Percentiles rank a stretch among this genome's conserved stretches.
Conservation (phyloP, 305 asterid genomes). For the Ilex paraguariensis region DNA sequence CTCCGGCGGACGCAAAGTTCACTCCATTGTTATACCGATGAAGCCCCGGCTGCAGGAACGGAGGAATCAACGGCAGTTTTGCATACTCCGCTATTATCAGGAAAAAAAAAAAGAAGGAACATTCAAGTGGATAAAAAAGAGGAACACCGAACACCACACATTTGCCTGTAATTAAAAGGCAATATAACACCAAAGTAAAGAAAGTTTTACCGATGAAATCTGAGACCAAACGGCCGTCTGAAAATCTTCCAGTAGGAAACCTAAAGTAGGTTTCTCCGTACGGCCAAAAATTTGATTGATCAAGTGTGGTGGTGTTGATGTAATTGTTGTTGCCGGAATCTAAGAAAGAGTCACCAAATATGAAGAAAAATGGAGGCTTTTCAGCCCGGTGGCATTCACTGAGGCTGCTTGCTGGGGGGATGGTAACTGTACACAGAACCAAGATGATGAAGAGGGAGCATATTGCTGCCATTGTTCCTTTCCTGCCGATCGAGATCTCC, state of each 20-base stretch:
- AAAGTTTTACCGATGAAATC: constrained; percentile 51
- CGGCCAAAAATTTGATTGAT: constrained; percentile 61
- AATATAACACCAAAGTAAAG: too few species aligned
- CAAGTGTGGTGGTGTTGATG: constrained; percentile 57
- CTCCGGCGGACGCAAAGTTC: constrained; percentile 78
- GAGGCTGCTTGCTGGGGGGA: background rate
- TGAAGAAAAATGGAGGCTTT: constrained; percentile 25
- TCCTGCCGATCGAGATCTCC: too few species aligned
- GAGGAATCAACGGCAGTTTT: constrained; percentile 37
- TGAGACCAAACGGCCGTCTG: constrained; percentile 60
- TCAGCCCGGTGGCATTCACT: constrained; percentile 12
- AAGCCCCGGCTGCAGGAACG: constrained; percentile 38
- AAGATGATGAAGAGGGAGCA: background rate
- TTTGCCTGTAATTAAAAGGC: too few species aligned
- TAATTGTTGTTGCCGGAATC: constrained; percentile 71
- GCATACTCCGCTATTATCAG: constrained; percentile 44
- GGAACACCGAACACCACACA: too few species aligned
- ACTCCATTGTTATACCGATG: constrained; percentile 25
- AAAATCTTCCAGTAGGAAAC: constrained; percentile 64
- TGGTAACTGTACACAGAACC: background rate
- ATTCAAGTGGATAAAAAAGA: too few species aligned
- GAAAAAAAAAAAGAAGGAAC: background rate
- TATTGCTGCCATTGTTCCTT: too few species aligned
- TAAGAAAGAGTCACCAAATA: constrained; percentile 64
- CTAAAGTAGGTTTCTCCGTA: constrained; percentile 51